Conservation (phyloP, 1,284 basidiomycete species). For the Pterulicium gracile region DNA sequence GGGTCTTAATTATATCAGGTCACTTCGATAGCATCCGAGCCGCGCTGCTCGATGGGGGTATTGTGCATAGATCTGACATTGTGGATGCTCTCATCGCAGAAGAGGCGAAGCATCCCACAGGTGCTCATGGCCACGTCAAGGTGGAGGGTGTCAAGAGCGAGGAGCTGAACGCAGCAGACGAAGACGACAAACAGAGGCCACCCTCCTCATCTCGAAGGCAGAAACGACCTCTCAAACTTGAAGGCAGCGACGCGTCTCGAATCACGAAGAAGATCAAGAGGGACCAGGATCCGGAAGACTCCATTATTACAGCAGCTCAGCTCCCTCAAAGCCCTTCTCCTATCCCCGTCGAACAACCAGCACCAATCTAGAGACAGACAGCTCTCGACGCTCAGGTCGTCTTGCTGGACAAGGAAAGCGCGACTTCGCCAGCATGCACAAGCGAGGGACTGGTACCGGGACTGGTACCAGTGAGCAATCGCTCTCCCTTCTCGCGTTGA, state of each 20-base stretch:
- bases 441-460: neutral
- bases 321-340: neutral
- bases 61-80: neutral
- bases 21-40: neutral
- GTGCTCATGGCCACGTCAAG: neutral
- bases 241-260: neutral
- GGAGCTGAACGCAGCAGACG: no score
- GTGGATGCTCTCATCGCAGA: neutral
- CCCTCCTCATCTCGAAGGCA: no score
- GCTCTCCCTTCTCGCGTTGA: no score
- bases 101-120: neutral
- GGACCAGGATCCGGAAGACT: neutral
- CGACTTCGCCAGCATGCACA: neutral
- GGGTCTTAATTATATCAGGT: neutral
- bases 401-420: neutral
- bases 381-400: neutral
- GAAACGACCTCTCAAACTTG: neutral
- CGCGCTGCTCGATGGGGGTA: neutral
- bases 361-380: neutral
- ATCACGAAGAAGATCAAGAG: neutral
- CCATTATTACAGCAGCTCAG: neutral
- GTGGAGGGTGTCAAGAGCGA: neutral
- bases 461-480: no score
- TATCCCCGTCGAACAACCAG: neutral
- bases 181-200: no score